A percentile compares a stretch with the other conserved stretches of the same genome.
Conservation (phyloP, 2,329 filamentous ascomycete genomes). For the Verticillium tricorpus region DNA sequence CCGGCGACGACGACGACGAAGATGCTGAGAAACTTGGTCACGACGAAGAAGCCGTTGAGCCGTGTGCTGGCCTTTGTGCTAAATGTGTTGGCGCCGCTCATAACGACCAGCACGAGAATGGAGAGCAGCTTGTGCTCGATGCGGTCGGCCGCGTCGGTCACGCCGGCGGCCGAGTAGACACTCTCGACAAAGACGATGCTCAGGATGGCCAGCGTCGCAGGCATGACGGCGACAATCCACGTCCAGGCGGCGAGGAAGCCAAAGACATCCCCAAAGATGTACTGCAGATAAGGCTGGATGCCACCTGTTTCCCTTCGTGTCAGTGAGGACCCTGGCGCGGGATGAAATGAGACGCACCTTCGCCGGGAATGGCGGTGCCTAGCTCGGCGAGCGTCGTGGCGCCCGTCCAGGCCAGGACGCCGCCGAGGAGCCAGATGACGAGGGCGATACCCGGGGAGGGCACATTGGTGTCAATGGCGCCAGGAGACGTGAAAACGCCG, state of each 20-base stretch:
- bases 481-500: constrained; percentile 61
- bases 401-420: constrained; percentile 60
- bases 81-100: constrained; percentile 49
- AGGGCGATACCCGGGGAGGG: constrained; percentile 56
- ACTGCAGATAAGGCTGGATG: constrained; percentile 57
- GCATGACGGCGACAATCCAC: constrained; percentile 62
- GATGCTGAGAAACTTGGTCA: constrained; percentile 48
- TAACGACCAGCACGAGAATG: constrained; percentile 38
- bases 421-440: constrained; percentile 57
- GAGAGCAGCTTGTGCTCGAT: constrained; percentile 48
- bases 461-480: constrained; percentile 58
- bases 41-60: constrained; percentile 52
- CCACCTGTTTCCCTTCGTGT: constrained; percentile 37
- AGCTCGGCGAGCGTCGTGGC: constrained; percentile 59
- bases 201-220: constrained; percentile 59
- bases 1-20: constrained; percentile 43
- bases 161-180: constrained; percentile 47
- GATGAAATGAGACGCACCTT: constrained; percentile 32
- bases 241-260: constrained; percentile 64
- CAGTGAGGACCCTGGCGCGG: not conserved
- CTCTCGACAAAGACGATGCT: constrained; percentile 61
- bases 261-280: constrained; percentile 56
- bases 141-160: constrained; percentile 37
- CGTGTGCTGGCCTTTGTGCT: constrained; percentile 51
- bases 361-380: constrained; percentile 57